Evolutionary conservation across 257 asterid species (phyloP), one percentile per base, ranked within the genome.

Genomic region (Primulina huaijiensis): DNA sequence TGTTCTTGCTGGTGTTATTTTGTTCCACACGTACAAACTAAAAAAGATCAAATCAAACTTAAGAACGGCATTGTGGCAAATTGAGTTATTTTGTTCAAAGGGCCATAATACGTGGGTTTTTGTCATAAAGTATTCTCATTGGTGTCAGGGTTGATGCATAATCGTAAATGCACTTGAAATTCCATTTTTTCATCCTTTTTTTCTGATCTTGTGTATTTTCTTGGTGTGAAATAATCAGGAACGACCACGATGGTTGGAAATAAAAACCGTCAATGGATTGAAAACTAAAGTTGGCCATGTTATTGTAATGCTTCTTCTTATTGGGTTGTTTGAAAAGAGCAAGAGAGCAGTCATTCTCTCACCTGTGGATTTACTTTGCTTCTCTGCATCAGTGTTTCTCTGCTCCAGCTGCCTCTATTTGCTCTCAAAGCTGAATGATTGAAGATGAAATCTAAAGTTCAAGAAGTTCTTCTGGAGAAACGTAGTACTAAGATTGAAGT

Each of bases 211-310:
- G 23, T 62, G 8, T 35, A 9, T 43, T 16, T 9, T 21, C 19
- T 62, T 21, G 21, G 40, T 53, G 11, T 5, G 50, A 53, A 53
- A 16, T n/a, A 19, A 76, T 33, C 85, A 92, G 98, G 97, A 88
- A 80, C 83, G 97, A 17, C 98, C 98, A 6, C 72, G 76, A 56
- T 90, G 98, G 98, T 70, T 92, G 80, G 95, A 88, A 53, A 83
- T 92, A 71, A 90, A 90, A 78, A 82, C 90, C 0, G 90, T 92
- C 8, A 87, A 85, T 67, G 97, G 83, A 83, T 82, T 92, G 82
- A 92, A 92, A 74, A 92, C 96, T 0, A 92, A 87, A 72, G 83
- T 92, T 1, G 98, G 98, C 0, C 98, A 92, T 60, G 98, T 92
- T 0, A 90, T 92, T 31, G 96, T 92, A 79, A 92, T 92, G 97